These are phyloP conservation scores for Sanchytrium tribonematis DNA, from an alignment of 371 early-diverging fungal genomes.

Conservation along the genomic window DNA sequence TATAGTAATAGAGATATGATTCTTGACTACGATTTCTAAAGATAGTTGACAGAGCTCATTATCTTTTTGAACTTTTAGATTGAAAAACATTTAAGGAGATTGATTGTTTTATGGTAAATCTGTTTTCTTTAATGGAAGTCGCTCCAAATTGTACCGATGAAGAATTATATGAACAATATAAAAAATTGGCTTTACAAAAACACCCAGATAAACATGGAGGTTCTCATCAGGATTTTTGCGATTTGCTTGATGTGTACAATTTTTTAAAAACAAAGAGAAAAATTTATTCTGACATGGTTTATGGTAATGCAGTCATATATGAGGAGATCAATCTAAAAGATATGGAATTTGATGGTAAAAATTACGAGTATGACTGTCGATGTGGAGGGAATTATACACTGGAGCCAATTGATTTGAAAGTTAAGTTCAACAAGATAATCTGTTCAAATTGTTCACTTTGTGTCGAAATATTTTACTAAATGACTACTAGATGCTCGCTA, in stretches of 20 bases:
- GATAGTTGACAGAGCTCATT: neutral
- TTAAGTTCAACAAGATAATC: neutral
- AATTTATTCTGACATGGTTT: neutral
- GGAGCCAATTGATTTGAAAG: neutral
- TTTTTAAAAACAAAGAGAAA: neutral
- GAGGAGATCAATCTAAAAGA: neutral
- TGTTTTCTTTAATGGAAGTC: neutral
- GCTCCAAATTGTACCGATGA: neutral
- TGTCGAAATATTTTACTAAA: neutral
- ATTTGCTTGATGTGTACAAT: neutral
- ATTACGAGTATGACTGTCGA: neutral
- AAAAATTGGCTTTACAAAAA: neutral
- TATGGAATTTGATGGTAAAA: neutral
- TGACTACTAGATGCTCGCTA: neutral
- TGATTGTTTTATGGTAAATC: no score
- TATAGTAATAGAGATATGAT: no score
- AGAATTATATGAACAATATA: neutral
- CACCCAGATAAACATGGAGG: neutral
- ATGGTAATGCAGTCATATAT: neutral
- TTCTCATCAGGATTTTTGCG: neutral
- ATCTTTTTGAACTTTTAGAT: neutral
- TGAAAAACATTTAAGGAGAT: neutral
- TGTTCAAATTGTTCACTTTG: conserved; percentile 1
- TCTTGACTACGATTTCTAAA: neutral
- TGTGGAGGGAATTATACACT: neutral